Conservation (phyloP, 257 asterid species). For the Apocynum venetum region DNA sequence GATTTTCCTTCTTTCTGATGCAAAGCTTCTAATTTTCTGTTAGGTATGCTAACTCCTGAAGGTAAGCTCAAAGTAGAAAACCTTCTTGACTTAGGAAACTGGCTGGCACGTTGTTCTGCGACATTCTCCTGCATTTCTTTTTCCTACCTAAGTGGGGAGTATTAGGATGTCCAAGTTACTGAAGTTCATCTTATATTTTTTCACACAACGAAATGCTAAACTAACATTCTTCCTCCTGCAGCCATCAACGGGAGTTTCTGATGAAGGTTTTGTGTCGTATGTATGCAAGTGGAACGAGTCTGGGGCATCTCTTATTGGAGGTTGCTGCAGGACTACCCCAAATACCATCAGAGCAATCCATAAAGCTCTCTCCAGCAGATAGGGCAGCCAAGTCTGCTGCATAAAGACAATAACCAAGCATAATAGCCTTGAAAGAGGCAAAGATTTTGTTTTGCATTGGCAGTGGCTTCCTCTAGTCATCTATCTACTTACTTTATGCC, state of each 20-base stretch:
- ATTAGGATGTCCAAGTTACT: not conserved
- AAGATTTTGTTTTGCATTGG: not conserved
- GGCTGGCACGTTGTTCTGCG: not conserved
- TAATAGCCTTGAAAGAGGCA: not conserved
- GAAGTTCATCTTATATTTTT: not conserved
- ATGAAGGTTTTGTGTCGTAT: slow-evolving; percentile 61
- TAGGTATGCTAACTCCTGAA: no score
- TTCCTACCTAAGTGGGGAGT: not conserved
- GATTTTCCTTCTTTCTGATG: not conserved
- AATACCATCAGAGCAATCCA: slow-evolving; percentile 65
- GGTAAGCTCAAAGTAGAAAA: not conserved
- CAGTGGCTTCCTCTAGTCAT: not conserved
- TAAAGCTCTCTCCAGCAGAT: slow-evolving; percentile 31
- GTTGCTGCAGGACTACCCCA: slow-evolving; percentile 88
- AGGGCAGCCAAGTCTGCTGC: not conserved
- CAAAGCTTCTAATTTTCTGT: not conserved
- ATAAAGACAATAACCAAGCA: not conserved
- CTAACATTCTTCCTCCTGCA: slow-evolving; percentile 17
- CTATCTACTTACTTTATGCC: not conserved
- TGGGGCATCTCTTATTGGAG: slow-evolving; percentile 80
- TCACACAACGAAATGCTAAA: not conserved
- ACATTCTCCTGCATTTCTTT: not conserved
- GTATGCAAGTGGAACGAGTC: slow-evolving; percentile 77
- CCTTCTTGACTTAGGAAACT: not conserved
- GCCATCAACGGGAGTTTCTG: slow-evolving; percentile 45